These are phyloP conservation scores for Alternaria triticina DNA, from an alignment of 2,329 filamentous ascomycete species.

Conservation along the genomic window DNA sequence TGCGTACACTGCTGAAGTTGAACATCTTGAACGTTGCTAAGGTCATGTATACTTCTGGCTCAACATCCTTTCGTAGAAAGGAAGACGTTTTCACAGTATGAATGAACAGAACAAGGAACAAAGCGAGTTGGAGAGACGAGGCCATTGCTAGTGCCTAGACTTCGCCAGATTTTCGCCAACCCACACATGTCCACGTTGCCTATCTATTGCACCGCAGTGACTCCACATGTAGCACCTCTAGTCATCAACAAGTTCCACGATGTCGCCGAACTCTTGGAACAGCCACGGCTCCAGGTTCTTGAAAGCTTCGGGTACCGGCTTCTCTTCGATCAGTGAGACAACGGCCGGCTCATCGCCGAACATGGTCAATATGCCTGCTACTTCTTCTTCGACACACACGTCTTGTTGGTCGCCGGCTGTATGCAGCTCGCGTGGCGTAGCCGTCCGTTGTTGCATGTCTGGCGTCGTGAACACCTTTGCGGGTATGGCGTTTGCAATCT, in stretches of 20 bases:
- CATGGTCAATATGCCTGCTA: not conserved
- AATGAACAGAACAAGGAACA: not conserved
- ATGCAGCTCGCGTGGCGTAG: not conserved
- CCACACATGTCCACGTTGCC: not conserved
- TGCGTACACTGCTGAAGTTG: not conserved
- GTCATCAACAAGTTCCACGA: conserved; percentile 46
- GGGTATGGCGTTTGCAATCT: not conserved
- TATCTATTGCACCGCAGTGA: not conserved
- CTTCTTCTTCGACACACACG: not conserved
- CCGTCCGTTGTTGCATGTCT: not conserved
- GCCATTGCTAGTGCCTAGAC: not conserved
- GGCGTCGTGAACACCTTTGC: not conserved
- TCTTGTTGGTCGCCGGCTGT: not conserved
- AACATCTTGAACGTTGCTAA: not conserved
- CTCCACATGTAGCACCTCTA: not conserved
- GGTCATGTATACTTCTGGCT: not conserved
- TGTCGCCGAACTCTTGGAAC: conserved; percentile 48
- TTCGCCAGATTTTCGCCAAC: too few species aligned
- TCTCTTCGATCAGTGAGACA: not conserved
- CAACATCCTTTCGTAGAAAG: not conserved
- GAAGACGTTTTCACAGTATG: not conserved
- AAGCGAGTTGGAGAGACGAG: not conserved
- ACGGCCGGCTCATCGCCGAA: not conserved
- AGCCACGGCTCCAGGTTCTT: conserved; percentile 49
- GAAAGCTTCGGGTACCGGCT: conserved; percentile 28